A percentile compares a stretch with the other conserved stretches of the same genome.
phyloP scores from a whole-genome alignment of 1,139 yeast species.

The Debaryomyces fabryi region DNA sequence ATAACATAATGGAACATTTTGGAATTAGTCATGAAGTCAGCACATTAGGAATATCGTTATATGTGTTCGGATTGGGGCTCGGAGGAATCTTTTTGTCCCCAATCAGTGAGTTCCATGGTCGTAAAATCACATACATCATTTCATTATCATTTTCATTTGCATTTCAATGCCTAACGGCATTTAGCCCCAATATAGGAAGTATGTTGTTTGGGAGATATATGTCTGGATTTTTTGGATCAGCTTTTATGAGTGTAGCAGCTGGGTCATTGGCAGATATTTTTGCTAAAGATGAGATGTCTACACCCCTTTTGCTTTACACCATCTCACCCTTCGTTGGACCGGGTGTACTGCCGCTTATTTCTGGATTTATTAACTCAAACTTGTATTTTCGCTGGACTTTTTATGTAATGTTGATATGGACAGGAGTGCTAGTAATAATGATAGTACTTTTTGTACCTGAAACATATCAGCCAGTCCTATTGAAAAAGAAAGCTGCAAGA shows the following conservation, averaged over 20 bases:
- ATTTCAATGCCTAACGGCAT: slow-evolving; percentile 33
- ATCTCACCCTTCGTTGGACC: slow-evolving; percentile 38
- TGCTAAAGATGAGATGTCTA: slow-evolving; percentile 28
- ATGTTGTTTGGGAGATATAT: slow-evolving; percentile 34
- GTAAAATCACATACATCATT: slow-evolving; percentile 29
- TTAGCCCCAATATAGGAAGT: slow-evolving; percentile 30
- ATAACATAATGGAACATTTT: slow-evolving; percentile 27
- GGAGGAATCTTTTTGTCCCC: slow-evolving; percentile 39
- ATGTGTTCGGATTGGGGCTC: slow-evolving; percentile 34
- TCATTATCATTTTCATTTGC: slow-evolving; percentile 27
- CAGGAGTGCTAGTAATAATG: slow-evolving; percentile 17
- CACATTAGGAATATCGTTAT: slow-evolving; percentile 32
- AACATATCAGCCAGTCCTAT: slow-evolving; percentile 22
- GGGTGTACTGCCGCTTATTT: slow-evolving; percentile 34
- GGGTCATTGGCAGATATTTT: slow-evolving; percentile 36
- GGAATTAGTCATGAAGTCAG: slow-evolving; percentile 30
- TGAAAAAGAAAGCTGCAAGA: slow-evolving; percentile 19
- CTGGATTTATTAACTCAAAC: slow-evolving; percentile 31
- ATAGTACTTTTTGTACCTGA: slow-evolving; percentile 25
- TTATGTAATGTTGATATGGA: slow-evolving; percentile 28
- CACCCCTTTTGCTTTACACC: slow-evolving; percentile 33
- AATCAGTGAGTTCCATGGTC: slow-evolving; percentile 37
- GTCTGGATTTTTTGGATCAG: slow-evolving; percentile 37
- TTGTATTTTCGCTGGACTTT: slow-evolving; percentile 30
- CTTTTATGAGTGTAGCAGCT: slow-evolving; percentile 40